phyloP scores from a whole-genome alignment of 805 yeast genomes.

The Sugiyamaella marilandica region DNA sequence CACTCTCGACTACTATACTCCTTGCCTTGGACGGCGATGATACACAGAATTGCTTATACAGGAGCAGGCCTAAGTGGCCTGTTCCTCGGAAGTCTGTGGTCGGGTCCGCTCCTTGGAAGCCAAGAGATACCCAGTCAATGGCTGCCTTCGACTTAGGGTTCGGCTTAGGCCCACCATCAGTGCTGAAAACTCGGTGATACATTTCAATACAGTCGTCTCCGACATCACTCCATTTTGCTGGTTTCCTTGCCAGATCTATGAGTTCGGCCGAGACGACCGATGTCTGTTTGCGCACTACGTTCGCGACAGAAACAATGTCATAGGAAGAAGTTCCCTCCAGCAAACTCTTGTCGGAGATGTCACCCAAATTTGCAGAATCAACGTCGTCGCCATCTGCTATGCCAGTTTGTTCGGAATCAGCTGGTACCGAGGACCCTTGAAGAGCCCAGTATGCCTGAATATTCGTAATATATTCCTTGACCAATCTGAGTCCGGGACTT shows the following conservation, averaged over 20 bases:
- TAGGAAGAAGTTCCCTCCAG: too few species aligned
- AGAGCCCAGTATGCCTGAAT: not conserved
- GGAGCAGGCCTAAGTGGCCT: slow-evolving; percentile 28
- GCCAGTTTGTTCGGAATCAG: too few species aligned
- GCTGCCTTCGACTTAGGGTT: slow-evolving; percentile 8
- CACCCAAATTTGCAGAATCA: too few species aligned
- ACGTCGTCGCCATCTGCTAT: too few species aligned
- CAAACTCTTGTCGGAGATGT: too few species aligned
- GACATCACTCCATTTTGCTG: slow-evolving; percentile 6
- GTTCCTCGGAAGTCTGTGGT: slow-evolving; percentile 35
- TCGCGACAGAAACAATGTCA: too few species aligned
- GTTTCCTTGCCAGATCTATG: not conserved
- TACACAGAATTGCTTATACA: slow-evolving; percentile 23
- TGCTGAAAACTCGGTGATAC: slow-evolving; percentile 7
- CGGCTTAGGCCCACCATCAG: not conserved
- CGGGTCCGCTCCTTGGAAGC: slow-evolving; percentile 39
- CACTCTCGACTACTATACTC: slow-evolving; percentile 24
- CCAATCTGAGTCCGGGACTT: not conserved
- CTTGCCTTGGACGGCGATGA: slow-evolving; percentile 13
- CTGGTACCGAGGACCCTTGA: too few species aligned
- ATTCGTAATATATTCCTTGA: not conserved
- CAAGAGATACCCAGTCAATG: slow-evolving; percentile 34
- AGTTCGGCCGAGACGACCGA: not conserved
- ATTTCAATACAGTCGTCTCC: slow-evolving; percentile 7
- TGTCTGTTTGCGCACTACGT: not conserved